Evolutionary conservation across 2,329 filamentous ascomycete genomes (phyloP).

Genomic region (Dichotomopilus funicola): DNA sequence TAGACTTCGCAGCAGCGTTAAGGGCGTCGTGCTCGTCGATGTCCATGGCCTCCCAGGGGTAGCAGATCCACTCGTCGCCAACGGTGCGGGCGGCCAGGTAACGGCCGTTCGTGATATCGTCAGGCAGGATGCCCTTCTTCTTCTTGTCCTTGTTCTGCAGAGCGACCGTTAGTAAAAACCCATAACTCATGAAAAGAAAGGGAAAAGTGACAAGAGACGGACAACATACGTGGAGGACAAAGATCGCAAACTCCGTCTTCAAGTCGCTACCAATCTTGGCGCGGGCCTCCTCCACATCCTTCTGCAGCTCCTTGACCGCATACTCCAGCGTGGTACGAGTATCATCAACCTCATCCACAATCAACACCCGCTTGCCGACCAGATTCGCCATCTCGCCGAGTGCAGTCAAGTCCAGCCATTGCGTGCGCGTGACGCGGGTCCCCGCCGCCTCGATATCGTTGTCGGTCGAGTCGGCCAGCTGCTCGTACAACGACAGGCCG

Average conservation of each 20-base stretch:
- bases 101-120: constrained; percentile 66
- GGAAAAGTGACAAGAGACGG: background rate
- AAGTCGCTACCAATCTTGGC: constrained; percentile 60
- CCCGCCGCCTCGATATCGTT: constrained; percentile 66
- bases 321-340: constrained; percentile 92
- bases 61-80: constrained; percentile 96
- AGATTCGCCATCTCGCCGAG: constrained; percentile 79
- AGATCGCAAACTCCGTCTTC: constrained; percentile 85
- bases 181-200: background rate
- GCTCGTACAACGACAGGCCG: constrained; percentile 93
- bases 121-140: constrained; percentile 83
- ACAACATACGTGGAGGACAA: constrained; percentile 77
- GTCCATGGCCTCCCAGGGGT: constrained; percentile 93
- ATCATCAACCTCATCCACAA: constrained; percentile 94
- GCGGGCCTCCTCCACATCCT: constrained; percentile 82
- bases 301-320: constrained; percentile 84
- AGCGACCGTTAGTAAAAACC: background rate
- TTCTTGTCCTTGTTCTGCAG: constrained; percentile 87
- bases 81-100: constrained; percentile 86
- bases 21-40: constrained; percentile 85
- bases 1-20: constrained; percentile 44
- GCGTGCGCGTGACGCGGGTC: constrained; percentile 92
- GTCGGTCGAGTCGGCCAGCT: constrained; percentile 47
- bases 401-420: constrained; percentile 90
- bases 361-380: constrained; percentile 84